Base-by-base conservation (phyloP, 2,329 filamentous ascomycete genomes). In the Epichloe gansuensis region DNA sequence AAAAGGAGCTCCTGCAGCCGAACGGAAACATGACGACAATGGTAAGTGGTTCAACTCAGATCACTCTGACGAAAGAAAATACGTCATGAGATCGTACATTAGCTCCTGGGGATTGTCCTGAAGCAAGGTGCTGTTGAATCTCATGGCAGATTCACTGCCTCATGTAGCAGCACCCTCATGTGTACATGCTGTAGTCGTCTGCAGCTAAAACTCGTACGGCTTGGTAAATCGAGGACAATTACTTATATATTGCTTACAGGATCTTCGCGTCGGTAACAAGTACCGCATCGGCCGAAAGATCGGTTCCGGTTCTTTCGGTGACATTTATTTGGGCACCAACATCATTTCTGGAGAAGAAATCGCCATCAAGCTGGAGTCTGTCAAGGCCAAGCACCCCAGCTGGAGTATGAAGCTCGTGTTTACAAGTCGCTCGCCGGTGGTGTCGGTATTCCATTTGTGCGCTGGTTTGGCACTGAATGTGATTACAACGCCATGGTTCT, bases 401-500 rank as follows among this genome's bases (percentile, higher is more conserved):
- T 98, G 57, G 93, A 97, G 73, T 97, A 97, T 78, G 93, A 98
- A 74, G 93, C 93, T 54, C 89, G 91, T 63, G 91, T 97, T 64
- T 91, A 86, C 74, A 86, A 86, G 72, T 85, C 81, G 25, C 87
- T 98, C 50, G 93, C 93, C 53, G 93, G 93, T 60, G 93, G 93
- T 70, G 93, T 97, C 62, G 93, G 93, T 56, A 98, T 98, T 60
- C 93, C 93, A 47, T 97, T 97, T 66, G 93, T 98, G 67, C 90
- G 91, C 73, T 98, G 93, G 93, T 98, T 97, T 72, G 93, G 93
- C 62, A 97, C 91, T 56, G 93, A 98, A 75, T 97, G 91, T 73
- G 93, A 97, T 76, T 97, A 98, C 83, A 97, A 98, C 74, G 93
- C 93, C 70, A 97, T 98, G 93, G 93, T 98, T 50, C 83, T 97